These are phyloP conservation scores for Royoungia palumana DNA, from an alignment of 768 basidiomycete species.

Conservation along the genomic window DNA sequence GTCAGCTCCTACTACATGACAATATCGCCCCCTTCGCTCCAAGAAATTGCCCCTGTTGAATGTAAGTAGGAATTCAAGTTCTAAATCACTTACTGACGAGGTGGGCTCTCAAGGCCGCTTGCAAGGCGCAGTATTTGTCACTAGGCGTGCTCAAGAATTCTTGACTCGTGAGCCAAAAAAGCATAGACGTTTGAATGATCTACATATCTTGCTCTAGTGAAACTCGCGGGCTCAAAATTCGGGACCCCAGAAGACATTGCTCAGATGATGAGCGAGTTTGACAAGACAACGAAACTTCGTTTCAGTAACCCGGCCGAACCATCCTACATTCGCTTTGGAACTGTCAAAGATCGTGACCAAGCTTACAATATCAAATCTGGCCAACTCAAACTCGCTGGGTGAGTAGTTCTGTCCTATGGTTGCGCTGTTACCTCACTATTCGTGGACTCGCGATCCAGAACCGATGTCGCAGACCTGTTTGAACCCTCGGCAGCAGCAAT, in stretches of 20 bases:
- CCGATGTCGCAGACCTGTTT: slow-evolving; percentile 30
- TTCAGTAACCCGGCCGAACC: slow-evolving; percentile 40
- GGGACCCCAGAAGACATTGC: slow-evolving; percentile 38
- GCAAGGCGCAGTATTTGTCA: slow-evolving; percentile 52
- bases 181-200: neutral
- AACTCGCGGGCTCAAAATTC: slow-evolving; percentile 40
- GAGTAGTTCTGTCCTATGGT: neutral
- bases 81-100: neutral
- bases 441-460: slow-evolving; percentile 8
- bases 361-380: slow-evolving; percentile 43
- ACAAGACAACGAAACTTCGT: slow-evolving; percentile 44
- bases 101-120: slow-evolving; percentile 39
- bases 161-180: slow-evolving; percentile 33
- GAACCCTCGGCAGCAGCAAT: slow-evolving; percentile 25
- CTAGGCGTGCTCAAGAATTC: slow-evolving; percentile 38
- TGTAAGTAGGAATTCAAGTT: slow-evolving; percentile 31
- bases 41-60: slow-evolving; percentile 47
- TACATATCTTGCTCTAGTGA: slow-evolving; percentile 28
- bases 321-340: slow-evolving; percentile 48
- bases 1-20: slow-evolving; percentile 50
- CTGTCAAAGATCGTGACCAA: slow-evolving; percentile 39
- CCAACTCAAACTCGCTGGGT: slow-evolving; percentile 43
- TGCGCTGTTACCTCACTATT: neutral
- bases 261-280: slow-evolving; percentile 42
- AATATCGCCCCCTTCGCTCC: slow-evolving; percentile 32